Base-by-base conservation (phyloP, 306 rosid species). In the Castanopsis chinensis region DNA sequence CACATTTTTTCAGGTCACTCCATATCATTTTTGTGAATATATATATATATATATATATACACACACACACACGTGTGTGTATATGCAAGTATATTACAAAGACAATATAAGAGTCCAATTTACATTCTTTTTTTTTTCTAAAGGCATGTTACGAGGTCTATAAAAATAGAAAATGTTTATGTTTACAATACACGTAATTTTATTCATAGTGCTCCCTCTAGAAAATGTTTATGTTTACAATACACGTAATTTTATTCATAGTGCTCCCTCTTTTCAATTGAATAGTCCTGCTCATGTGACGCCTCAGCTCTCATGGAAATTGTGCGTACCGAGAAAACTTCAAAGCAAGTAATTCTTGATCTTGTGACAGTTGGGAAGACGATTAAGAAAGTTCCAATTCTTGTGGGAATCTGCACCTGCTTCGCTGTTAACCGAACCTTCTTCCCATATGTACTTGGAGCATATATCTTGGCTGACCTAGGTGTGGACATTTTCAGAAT, bases 321-420 rank as follows among this genome's bases (percentile, higher is more conserved):
- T 81, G 94, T 96, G 23, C 92, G 99, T 75, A 91, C 98, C 3
- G 78, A 93, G 74, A 89, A 69, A 82, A 93, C 99, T 81, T 91
- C 97, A 18, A 80, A 97, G 30, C 99, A 91, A 91, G 94, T 91
- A 67, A 91, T 96, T 84, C 91, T 96, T 33, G 97, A 96, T 89
- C 92, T 96, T 72, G 71, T 93, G 83, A 78, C 88, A 0, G 91
- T 96, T 69, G 99, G 99, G 63, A 93, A 96, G 89, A 54, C 86
- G 75, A 96, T 93, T 60, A 91, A 93, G 88, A 93, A 96, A 80
- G 75, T 92, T 73, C 93, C 97, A 58, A 92, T 96, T 71, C 98
- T 96, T 74, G 97, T 96, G 60, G 99, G 99, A 60, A 96, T 91
- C 93, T 89, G 98, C 86, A 88, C 97, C 18, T 97, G 99, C 80